Conservation (phyloP, 106 monocot genomes). For the Dendrobium nobile region DNA sequence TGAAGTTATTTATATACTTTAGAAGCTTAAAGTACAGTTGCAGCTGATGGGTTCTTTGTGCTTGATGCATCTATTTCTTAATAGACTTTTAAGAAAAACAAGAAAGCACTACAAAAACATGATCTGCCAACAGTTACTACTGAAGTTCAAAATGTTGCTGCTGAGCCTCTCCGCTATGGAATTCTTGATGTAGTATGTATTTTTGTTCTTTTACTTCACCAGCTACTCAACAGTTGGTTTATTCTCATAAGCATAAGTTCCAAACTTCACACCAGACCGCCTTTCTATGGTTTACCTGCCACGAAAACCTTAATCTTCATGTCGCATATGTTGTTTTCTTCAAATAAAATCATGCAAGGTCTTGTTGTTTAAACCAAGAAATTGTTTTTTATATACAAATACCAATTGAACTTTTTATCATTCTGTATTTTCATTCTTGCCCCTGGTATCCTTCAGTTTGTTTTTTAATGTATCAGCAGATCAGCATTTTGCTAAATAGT, state of each 20-base stretch:
- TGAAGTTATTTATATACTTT: neutral
- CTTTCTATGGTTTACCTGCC: neutral
- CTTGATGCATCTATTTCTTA: constrained; percentile 1
- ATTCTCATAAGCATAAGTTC: too few species aligned
- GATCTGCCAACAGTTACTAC: constrained; percentile 14
- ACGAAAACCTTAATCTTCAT: neutral
- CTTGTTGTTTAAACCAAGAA: neutral
- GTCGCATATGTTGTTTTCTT: too few species aligned
- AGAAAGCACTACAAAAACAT: constrained; percentile 12
- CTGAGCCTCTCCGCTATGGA: constrained; percentile 45
- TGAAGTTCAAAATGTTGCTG: constrained; percentile 18
- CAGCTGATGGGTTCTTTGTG: neutral
- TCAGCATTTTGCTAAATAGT: neutral
- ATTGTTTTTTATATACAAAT: neutral
- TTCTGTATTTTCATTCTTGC: neutral
- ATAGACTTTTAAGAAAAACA: constrained; percentile 66
- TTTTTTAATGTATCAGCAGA: neutral
- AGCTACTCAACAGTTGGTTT: too few species aligned
- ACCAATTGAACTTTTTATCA: neutral
- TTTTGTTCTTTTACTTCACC: neutral
- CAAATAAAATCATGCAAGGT: too few species aligned
- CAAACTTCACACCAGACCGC: neutral
- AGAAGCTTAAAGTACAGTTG: neutral
- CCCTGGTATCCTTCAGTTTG: neutral
- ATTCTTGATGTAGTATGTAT: constrained; percentile 55